Conservation (phyloP, 148 eudicot genomes). For the Amaranthus palmeri region DNA sequence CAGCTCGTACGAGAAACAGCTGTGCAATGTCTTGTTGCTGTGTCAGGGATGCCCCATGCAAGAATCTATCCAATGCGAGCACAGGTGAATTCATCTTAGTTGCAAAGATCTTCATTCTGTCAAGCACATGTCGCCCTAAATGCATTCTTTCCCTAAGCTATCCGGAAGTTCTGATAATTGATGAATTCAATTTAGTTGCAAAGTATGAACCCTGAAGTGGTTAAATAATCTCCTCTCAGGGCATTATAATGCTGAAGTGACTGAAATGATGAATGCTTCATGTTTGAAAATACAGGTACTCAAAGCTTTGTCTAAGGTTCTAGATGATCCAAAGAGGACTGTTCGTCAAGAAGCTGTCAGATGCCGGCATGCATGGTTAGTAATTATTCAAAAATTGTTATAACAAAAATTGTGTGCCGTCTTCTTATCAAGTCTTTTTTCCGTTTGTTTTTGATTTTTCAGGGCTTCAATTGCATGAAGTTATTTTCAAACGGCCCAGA, state of each 20-base stretch:
- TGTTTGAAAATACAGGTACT: constrained; percentile 48
- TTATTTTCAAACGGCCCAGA: neutral
- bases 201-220: neutral
- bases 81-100: constrained; percentile 39
- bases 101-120: neutral
- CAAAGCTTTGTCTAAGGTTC: constrained; percentile 56
- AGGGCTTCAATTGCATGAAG: constrained; percentile 56
- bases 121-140: neutral
- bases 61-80: constrained; percentile 83
- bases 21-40: constrained; percentile 85
- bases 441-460: constrained; percentile 7
- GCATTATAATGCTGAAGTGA: neutral
- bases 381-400: neutral
- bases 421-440: constrained; percentile 4
- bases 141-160: neutral
- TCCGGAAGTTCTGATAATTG: neutral
- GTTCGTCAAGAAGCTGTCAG: constrained; percentile 93
- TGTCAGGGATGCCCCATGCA: constrained; percentile 63
- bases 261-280: neutral
- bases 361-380: constrained; percentile 90
- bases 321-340: constrained; percentile 85
- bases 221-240: neutral
- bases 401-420: neutral
- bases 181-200: neutral
- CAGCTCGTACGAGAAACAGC: constrained; percentile 90